phyloP scores from a whole-genome alignment of 441 rosid genomes.

The Gossypium aridum region DNA sequence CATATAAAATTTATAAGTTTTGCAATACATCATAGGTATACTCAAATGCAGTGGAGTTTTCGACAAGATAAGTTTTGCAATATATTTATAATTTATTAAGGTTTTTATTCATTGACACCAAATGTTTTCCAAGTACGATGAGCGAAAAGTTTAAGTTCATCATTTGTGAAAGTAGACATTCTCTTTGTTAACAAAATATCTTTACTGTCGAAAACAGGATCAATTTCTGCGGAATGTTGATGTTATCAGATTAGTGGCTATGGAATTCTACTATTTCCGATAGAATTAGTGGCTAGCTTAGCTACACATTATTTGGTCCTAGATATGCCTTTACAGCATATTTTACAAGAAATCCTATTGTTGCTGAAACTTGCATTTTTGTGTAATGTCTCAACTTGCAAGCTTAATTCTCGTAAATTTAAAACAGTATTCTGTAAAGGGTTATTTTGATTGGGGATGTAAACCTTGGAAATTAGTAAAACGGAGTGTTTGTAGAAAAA shows the following conservation, averaged over 20 bases:
- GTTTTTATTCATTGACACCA: not conserved
- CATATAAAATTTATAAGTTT: not conserved
- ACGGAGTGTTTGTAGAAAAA: too few species aligned
- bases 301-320: too few species aligned
- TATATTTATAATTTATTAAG: not conserved
- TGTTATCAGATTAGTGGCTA: not conserved
- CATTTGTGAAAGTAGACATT: too few species aligned
- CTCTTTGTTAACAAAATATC: too few species aligned
- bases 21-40: not conserved
- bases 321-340: too few species aligned
- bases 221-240: not conserved
- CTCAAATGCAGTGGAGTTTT: not conserved
- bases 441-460: too few species aligned
- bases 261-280: not conserved
- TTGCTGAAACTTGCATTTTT: too few species aligned
- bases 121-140: not conserved
- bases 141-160: not conserved
- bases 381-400: too few species aligned
- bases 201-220: not conserved
- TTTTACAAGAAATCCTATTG: too few species aligned
- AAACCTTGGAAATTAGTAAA: too few species aligned
- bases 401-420: too few species aligned
- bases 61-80: not conserved
- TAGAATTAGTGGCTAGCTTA: not conserved
- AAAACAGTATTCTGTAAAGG: too few species aligned